Conservation (phyloP, 1,284 basidiomycete genomes). For the Abortiporus biennis region DNA sequence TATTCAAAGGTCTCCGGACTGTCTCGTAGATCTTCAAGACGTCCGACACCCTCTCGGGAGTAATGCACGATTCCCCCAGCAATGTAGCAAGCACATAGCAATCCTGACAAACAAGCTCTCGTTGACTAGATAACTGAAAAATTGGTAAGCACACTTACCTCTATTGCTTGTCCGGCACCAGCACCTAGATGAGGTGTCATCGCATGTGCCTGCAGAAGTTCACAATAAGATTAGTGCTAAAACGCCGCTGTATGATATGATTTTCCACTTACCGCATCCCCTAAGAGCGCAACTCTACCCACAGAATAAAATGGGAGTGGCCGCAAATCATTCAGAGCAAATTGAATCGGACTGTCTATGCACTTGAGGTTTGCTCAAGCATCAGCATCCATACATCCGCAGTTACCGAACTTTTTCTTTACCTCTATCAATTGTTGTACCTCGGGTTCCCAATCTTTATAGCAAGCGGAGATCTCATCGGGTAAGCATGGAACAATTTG, state of each 20-base stretch:
- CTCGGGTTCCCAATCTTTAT: constrained; percentile 18
- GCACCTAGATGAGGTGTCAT: constrained; percentile 30
- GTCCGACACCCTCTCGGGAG: constrained; percentile 26
- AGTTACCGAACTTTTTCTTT: no score
- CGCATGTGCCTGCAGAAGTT: constrained; percentile 24
- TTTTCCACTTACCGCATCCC: constrained; percentile 21
- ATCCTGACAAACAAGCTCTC: constrained; percentile 29
- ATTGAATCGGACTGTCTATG: constrained; percentile 20
- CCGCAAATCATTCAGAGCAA: constrained; percentile 25
- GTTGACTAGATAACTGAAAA: not conserved
- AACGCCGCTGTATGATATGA: not conserved
- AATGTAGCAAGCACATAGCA: constrained; percentile 43
- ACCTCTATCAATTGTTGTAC: constrained; percentile 24
- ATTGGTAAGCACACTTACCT: constrained; percentile 14
- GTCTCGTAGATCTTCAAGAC: constrained; percentile 40
- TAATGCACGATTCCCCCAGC: constrained; percentile 38
- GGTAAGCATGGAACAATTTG: constrained; percentile 15
- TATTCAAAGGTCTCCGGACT: constrained; percentile 39
- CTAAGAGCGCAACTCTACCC: constrained; percentile 20
- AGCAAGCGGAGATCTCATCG: constrained; percentile 15
- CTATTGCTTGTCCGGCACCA: constrained; percentile 29
- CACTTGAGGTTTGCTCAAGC: not conserved
- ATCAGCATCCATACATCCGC: no score
- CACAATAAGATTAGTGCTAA: not conserved
- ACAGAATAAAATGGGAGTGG: constrained; percentile 20